Conservation (phyloP, 169 alveolate genomes). For the Eimeria sp. region DNA sequence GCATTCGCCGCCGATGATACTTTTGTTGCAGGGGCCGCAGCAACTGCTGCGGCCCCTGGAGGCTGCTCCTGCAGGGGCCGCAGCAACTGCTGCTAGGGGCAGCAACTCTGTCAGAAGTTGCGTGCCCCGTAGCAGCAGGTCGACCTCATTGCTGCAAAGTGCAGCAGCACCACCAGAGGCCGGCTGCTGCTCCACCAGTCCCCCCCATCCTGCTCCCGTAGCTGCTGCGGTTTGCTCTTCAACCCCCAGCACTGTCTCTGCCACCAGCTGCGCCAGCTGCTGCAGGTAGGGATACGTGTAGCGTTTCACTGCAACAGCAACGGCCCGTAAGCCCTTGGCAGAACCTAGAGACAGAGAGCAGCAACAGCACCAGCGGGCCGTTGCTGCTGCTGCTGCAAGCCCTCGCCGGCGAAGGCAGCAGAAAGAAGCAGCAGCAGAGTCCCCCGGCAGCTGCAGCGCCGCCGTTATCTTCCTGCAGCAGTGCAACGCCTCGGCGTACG, state of each 20-base stretch:
- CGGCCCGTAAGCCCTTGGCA: conserved; percentile 58
- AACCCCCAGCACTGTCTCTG: conserved; percentile 38
- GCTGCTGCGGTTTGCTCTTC: conserved; percentile 58
- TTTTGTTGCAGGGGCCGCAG: conserved; percentile 17
- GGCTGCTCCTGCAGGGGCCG: conserved; percentile 30
- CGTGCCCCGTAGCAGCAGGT: conserved; percentile 73
- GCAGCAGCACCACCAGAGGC: conserved; percentile 31
- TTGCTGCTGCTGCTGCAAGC: conserved; percentile 23
- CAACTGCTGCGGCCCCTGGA: conserved; percentile 43
- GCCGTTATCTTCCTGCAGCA: conserved; percentile 43
- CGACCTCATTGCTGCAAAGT: conserved; percentile 23
- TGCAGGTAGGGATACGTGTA: conserved; percentile 64
- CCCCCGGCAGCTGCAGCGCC: conserved; percentile 68
- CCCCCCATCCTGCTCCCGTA: background rate
- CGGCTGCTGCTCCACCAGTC: conserved; percentile 21
- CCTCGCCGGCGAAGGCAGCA: conserved; percentile 42
- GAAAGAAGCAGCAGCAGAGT: conserved; percentile 2
- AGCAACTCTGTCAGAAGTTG: conserved; percentile 58
- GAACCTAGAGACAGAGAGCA: conserved; percentile 17
- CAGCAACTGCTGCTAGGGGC: conserved; percentile 66
- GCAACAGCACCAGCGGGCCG: conserved; percentile 43
- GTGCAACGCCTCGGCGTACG: conserved; percentile 73
- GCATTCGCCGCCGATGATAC: background rate
- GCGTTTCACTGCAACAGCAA: conserved; percentile 55
- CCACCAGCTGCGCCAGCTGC: conserved; percentile 71